phyloP scores from a whole-genome alignment of 2,329 filamentous ascomycete species.

The Byssochlamys sp. region DNA sequence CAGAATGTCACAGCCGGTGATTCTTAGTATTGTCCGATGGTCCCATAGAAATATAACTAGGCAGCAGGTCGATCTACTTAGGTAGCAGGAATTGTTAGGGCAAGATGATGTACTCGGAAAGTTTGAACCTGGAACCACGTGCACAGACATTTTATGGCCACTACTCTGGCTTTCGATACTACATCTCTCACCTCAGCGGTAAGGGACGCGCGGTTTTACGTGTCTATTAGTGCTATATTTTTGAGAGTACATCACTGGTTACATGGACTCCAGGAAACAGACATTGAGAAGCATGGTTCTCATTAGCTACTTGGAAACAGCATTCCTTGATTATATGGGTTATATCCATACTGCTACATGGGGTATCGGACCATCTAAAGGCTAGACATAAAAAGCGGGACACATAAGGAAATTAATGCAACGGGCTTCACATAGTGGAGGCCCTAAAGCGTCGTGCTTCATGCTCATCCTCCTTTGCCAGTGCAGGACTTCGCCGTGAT shows the following conservation, averaged over 20 bases:
- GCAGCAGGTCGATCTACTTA: neutral
- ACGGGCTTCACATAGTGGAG: neutral
- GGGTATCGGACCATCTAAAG: neutral
- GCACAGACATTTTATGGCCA: neutral
- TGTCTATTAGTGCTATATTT: no score
- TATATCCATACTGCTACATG: neutral
- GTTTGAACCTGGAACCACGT: neutral
- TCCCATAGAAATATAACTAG: neutral
- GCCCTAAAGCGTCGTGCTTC: neutral
- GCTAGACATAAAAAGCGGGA: neutral
- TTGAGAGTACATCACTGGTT: no score
- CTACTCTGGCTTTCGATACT: no score
- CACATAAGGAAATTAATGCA: neutral
- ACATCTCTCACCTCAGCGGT: no score
- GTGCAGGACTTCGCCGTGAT: constrained; percentile 3
- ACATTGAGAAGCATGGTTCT: no score
- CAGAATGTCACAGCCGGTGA: no score
- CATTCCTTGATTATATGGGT: neutral
- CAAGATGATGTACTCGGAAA: neutral
- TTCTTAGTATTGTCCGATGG: neutral
- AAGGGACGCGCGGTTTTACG: no score
- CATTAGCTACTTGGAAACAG: neutral
- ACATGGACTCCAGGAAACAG: no score
- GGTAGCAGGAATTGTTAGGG: neutral
- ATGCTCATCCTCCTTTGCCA: neutral